Base-by-base conservation (phyloP, 2,329 filamentous ascomycete genomes). In the Arthrobotrys megalospora region DNA sequence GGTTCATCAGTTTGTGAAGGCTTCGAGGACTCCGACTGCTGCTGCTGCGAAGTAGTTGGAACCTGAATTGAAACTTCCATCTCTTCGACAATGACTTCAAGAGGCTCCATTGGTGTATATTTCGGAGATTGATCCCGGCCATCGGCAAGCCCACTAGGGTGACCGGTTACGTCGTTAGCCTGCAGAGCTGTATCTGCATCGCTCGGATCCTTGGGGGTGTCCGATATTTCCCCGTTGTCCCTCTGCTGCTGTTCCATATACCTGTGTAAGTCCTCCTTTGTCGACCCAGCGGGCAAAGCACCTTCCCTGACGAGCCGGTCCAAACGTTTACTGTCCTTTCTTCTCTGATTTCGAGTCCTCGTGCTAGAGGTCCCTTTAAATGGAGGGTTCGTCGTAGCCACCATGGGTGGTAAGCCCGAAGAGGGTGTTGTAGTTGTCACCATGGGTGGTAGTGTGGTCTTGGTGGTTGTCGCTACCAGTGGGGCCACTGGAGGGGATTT, bases 281-380 rank as follows among this genome's bases (percentile, higher is more conserved):
- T 77, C 8, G 73, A 77, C 3, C 73, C 73, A 14, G 16, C 50
- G 7, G 73, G 73, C 19, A 77, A 38, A 32, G 50, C 28, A 50
- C 70, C 60, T 14, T 62, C 65, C 21, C 66, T 48, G 12, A 77
- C 67, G 45, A 77, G 62, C 38, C 67, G 65, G 10, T 62, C 53
- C 34, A 77, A 53, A 38, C 66, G 60, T 48, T 71, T 77, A 2
- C 60, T 58, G 41, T 77, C 73, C 16, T 50, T 62, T 55, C 73
- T 50, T 45, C 73, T 71, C 16, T 77, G 66, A n/a, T 77, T 77
- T 47, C 73, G 58, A n/a, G 60, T 62, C 24, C 70, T 77, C 3
- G 73, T 77, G 21, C 50, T 77, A 21, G 73, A 63, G 7, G 41
- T 34, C 3, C 73, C 73, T 19, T 77, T 43, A 41, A 77, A 77